A percentile compares a stretch with the other conserved stretches of the same genome.
Conservation (phyloP, 2,329 filamentous ascomycete genomes). For the Emergomyces africanus region DNA sequence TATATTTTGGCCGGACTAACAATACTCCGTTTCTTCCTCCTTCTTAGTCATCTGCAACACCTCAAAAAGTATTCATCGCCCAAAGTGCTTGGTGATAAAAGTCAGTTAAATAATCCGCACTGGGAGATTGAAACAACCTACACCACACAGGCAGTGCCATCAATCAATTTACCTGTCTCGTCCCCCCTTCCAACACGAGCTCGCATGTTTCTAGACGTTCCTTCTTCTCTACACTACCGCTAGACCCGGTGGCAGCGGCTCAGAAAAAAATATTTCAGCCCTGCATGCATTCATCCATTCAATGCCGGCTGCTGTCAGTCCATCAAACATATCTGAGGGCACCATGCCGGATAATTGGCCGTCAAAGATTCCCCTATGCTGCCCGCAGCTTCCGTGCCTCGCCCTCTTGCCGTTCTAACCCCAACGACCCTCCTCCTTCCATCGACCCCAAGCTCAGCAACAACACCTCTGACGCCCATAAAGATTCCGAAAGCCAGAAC, state of each 20-base stretch:
- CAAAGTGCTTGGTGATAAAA: too few relatives aligned
- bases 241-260: conserved; percentile 8
- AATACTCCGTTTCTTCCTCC: background rate
- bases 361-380: conserved; percentile 20
- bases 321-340: conserved; percentile 12
- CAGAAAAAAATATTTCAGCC: conserved; percentile 6
- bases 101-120: too few relatives aligned
- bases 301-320: conserved; percentile 23
- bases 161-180: background rate
- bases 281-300: conserved; percentile 23
- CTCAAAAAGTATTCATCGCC: background rate
- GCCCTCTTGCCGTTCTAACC: conserved; percentile 15
- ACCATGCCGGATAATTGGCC: conserved; percentile 26
- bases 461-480: conserved; percentile 9
- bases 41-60: background rate
- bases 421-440: conserved; percentile 18
- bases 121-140: background rate
- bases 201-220: background rate
- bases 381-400: conserved; percentile 24
- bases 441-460: conserved; percentile 14
- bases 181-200: background rate
- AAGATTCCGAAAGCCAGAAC: background rate
- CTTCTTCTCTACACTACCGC: background rate
- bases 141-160: background rate
- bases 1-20: background rate